Evolutionary conservation across 2,329 filamentous ascomycete species (phyloP).

Genomic region (Trichoderma lentiforme): DNA sequence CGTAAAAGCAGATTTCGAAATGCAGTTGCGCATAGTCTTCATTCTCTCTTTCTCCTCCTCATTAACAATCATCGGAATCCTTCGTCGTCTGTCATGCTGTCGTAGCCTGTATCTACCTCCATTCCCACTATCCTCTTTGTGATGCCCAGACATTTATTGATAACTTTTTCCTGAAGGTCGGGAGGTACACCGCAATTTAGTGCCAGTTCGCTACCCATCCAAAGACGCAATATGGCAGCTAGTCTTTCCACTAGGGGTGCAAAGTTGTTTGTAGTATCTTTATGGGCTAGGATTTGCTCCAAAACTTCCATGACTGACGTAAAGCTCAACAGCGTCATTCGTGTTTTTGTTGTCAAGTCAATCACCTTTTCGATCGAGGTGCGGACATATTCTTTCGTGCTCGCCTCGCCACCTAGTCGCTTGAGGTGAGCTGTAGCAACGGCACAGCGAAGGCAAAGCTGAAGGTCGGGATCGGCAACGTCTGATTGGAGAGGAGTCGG

Average conservation of each 20-base stretch:
- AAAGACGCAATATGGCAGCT: slow-evolving; percentile 56
- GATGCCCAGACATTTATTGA: slow-evolving; percentile 54
- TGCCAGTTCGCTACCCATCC: slow-evolving; percentile 54
- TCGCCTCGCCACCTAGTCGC: slow-evolving; percentile 32
- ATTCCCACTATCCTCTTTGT: slow-evolving; percentile 58
- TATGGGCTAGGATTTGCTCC: slow-evolving; percentile 48
- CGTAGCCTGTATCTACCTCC: slow-evolving; percentile 59
- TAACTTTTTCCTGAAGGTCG: slow-evolving; percentile 50
- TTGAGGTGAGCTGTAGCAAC: slow-evolving; percentile 53
- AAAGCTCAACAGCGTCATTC: slow-evolving; percentile 57
- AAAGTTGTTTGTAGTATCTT: slow-evolving; percentile 46
- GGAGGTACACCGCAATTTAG: slow-evolving; percentile 50
- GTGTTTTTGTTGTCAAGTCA: slow-evolving; percentile 38
- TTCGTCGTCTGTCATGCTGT: slow-evolving; percentile 52
- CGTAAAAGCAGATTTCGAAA: neutral
- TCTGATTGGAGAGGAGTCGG: neutral
- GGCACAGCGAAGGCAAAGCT: slow-evolving; percentile 15
- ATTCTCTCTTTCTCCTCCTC: neutral
- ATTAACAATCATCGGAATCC: slow-evolving; percentile 17
- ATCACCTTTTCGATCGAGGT: slow-evolving; percentile 45
- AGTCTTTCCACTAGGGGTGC: slow-evolving; percentile 52
- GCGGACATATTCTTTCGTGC: neutral
- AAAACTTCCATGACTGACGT: slow-evolving; percentile 58
- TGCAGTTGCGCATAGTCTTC: neutral
- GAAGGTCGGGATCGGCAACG: neutral